Conservation (phyloP, 176 grass and related monocot genomes). For the Oryza brachyantha region DNA sequence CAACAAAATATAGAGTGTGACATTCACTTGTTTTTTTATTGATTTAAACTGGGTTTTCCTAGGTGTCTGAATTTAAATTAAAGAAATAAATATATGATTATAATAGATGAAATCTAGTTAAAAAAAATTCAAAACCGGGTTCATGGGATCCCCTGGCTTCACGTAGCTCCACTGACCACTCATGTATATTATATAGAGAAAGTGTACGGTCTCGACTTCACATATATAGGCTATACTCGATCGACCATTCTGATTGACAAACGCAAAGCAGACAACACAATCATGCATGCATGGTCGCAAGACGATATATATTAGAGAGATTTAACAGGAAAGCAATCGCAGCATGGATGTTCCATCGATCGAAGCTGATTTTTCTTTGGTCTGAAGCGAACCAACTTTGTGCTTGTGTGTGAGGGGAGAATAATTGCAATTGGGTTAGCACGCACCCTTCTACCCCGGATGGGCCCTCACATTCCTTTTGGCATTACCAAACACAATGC, state of each 20-base stretch:
- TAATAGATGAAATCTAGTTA: too few relatives aligned
- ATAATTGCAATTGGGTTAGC: slow-evolving; percentile 57
- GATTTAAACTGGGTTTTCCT: too few relatives aligned
- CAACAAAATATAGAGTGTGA: too few relatives aligned
- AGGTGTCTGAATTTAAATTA: too few relatives aligned
- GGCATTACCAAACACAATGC: slow-evolving; percentile 40
- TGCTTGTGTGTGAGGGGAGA: slow-evolving; percentile 31
- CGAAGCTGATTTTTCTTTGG: slow-evolving; percentile 48
- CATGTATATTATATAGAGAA: background rate
- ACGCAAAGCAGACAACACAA: slow-evolving; percentile 17
- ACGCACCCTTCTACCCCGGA: slow-evolving; percentile 7
- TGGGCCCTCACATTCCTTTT: slow-evolving; percentile 48
- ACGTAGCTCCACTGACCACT: too few relatives aligned
- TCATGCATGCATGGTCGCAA: slow-evolving; percentile 16
- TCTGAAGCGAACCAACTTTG: slow-evolving; percentile 20
- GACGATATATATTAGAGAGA: background rate
- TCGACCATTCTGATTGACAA: background rate
- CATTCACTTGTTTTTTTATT: too few relatives aligned
- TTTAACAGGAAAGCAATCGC: slow-evolving; percentile 22
- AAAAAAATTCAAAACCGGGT: too few relatives aligned
- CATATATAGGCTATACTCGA: background rate
- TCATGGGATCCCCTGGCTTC: too few relatives aligned
- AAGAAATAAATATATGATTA: too few relatives aligned
- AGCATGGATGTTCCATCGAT: background rate
- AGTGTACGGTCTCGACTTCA: background rate